A percentile compares a stretch with the other conserved stretches of the same genome.
phyloP scores from a whole-genome alignment of 2,329 filamentous ascomycete species.

The Epichloe sibirici region DNA sequence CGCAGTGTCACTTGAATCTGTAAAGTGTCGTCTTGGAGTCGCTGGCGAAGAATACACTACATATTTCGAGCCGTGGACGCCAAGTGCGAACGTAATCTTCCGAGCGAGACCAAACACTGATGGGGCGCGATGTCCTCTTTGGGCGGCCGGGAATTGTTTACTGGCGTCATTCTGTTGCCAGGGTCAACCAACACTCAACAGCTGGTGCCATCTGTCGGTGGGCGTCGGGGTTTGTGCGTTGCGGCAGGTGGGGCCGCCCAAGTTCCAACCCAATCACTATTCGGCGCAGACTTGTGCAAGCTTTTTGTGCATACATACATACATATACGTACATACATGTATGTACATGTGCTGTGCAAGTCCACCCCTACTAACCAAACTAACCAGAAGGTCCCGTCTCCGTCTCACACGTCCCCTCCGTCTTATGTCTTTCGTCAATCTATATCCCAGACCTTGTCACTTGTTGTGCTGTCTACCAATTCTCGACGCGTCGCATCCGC shows the following conservation, averaged over 20 bases:
- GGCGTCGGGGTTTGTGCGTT: too few species aligned
- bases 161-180: slow-evolving; percentile 21
- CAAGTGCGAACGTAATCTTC: background rate
- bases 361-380: too few species aligned
- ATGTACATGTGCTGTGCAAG: background rate
- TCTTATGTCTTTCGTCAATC: background rate
- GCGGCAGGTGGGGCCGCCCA: background rate
- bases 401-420: background rate
- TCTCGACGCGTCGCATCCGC: background rate
- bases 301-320: background rate
- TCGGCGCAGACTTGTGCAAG: background rate
- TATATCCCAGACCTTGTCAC: background rate
- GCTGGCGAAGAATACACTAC: slow-evolving; percentile 28
- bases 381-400: too few species aligned
- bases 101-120: background rate
- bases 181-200: slow-evolving; percentile 13
- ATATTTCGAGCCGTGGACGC: slow-evolving; percentile 13
- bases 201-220: background rate
- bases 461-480: background rate
- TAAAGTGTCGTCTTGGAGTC: slow-evolving; percentile 27
- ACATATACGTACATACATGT: background rate
- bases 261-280: background rate
- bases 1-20: slow-evolving; percentile 27
- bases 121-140: background rate
- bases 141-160: slow-evolving; percentile 20